Base-by-base conservation (phyloP, 78 protist species). In the Polysphondylium violaceum region DNA sequence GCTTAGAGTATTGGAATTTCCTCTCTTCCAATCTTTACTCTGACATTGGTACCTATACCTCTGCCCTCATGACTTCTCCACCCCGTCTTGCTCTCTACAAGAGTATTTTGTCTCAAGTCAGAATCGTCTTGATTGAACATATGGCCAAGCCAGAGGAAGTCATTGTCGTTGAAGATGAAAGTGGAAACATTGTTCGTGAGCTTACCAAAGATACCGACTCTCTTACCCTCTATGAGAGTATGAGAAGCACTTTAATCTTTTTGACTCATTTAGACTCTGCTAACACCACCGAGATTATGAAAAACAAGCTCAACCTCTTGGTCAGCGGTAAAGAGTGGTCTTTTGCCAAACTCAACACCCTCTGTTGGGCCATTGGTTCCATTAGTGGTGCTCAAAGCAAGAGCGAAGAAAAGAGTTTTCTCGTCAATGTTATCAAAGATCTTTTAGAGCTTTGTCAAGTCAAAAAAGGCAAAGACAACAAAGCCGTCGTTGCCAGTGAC, bases 301-400 rank as follows among this genome's bases (percentile, higher is more conserved):
- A 91, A 23, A 93, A 92, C 41, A 65, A 67, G 69, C 86, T 99
- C 63, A 67, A 40, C 23, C 3, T 51, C 11, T 67, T 88, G 16
- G 73, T 93, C 40, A 61, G 87, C 69, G 92, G 87, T 11, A 1
- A 87, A 8, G 96, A 96, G 25, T 99, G 95, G 95, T 38, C 76
- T 8, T 91, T 96, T 94, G 61, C 78, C 21, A 68, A 76, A 68
- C 94, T 99, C 89, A 98, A 96, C 89, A 96, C 98, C 5, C 86
- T 99, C 40, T 99, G 99, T 92, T 99, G 99, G 99, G 99, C 99
- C 17, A 97, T 99, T 59, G 99, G 99, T 61, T 85, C 99, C 25
- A 98, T 99, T 60, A 56, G 94, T 17, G 99, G 99, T n/a, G 95
- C 99, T 0, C 95, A 98, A 97, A 50, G 75, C 64, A 75, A 60